Conservation (phyloP, 306 rosid species). For the Calophaca sinica region DNA sequence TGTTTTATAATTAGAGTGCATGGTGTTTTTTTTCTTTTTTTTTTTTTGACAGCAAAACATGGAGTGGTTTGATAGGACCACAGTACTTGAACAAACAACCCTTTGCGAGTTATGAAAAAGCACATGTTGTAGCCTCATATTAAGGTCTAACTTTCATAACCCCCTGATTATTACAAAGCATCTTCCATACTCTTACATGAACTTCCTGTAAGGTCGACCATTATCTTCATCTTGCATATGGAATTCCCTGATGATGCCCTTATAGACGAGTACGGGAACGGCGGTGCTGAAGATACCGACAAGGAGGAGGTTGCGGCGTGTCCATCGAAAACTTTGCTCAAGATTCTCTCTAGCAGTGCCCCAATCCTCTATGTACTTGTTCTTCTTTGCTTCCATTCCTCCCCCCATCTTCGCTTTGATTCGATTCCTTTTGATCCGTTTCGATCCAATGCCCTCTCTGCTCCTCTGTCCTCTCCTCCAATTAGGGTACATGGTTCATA, state of each 20-base stretch:
- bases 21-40: neutral
- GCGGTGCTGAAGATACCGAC: conserved; percentile 88
- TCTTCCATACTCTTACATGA: conserved; percentile 40
- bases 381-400: conserved; percentile 94
- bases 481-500: too few species aligned
- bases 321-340: conserved; percentile 91
- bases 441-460: too few species aligned
- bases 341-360: conserved; percentile 82
- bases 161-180: conserved; percentile 54
- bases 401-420: conserved; percentile 68
- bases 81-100: conserved; percentile 27
- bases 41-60: neutral
- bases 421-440: too few species aligned
- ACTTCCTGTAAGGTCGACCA: conserved; percentile 86
- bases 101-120: conserved; percentile 38
- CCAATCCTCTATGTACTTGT: conserved; percentile 93
- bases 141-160: conserved; percentile 44
- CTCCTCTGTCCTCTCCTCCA: too few species aligned
- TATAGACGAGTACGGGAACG: conserved; percentile 80
- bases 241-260: conserved; percentile 90
- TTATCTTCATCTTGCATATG: conserved; percentile 96
- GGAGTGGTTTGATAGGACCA: conserved; percentile 24
- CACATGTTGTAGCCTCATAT: conserved; percentile 37
- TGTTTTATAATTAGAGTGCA: neutral
- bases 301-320: conserved; percentile 87